These are phyloP conservation scores for Lepiota brunneoincarnata DNA, from an alignment of 768 basidiomycete species.

Conservation along the genomic window DNA sequence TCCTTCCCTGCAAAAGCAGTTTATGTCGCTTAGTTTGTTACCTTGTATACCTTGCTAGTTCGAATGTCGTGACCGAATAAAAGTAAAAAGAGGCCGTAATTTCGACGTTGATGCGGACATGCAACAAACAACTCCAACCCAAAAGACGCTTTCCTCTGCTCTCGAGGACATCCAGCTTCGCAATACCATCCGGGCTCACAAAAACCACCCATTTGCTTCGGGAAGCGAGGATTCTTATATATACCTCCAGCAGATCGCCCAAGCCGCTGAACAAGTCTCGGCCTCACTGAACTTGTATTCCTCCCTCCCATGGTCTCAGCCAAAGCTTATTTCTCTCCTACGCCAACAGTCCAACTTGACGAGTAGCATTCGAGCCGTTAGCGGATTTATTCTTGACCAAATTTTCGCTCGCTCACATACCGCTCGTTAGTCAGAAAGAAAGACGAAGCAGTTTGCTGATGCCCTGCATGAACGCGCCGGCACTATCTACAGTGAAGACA, in stretches of 20 bases:
- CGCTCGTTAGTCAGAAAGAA: conserved; percentile 48
- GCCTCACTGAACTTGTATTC: conserved; percentile 52
- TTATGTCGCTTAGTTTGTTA: too few relatives aligned
- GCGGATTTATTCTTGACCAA: conserved; percentile 18
- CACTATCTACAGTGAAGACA: conserved; percentile 59
- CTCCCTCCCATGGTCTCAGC: conserved; percentile 50
- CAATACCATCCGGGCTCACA: conserved; percentile 23
- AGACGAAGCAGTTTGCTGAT: conserved; percentile 45
- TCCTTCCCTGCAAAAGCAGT: too few relatives aligned
- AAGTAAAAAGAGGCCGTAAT: too few relatives aligned
- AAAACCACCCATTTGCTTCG: conserved; percentile 44
- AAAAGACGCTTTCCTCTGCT: conserved; percentile 5
- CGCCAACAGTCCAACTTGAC: conserved; percentile 59
- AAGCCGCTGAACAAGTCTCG: conserved; percentile 49
- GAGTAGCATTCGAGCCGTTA: conserved; percentile 51
- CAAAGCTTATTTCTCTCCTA: conserved; percentile 66
- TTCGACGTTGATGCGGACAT: conserved; percentile 3
- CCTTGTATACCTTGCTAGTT: too few relatives aligned
- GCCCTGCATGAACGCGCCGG: conserved; percentile 44
- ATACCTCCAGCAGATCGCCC: conserved; percentile 37
- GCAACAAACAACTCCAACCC: conserved; percentile 4
- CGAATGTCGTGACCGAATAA: too few relatives aligned
- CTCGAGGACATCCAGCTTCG: conserved; percentile 8
- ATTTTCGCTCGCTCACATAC: conserved; percentile 15
- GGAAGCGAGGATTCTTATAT: conserved; percentile 39